A percentile compares a stretch with the other conserved stretches of the same genome.
phyloP scores from a whole-genome alignment of 2,329 filamentous ascomycete genomes.

The Lachnellula occidentalis region DNA sequence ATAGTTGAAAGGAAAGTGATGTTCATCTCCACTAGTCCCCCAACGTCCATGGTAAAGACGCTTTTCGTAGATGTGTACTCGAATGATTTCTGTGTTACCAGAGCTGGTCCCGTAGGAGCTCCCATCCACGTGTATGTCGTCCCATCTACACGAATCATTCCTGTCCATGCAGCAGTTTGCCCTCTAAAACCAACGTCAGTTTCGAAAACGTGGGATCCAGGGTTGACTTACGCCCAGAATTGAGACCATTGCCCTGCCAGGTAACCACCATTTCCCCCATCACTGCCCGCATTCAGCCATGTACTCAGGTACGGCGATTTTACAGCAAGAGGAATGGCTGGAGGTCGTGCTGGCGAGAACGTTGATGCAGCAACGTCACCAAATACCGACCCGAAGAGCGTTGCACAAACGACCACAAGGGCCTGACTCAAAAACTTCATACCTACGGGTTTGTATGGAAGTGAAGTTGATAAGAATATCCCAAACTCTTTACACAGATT shows the following conservation, averaged over 20 bases:
- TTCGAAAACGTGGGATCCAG: neutral
- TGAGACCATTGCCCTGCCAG: slow-evolving; percentile 64
- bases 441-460: neutral
- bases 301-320: slow-evolving; percentile 69
- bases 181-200: slow-evolving; percentile 36
- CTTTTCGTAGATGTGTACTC: slow-evolving; percentile 69
- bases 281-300: slow-evolving; percentile 58
- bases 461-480: neutral
- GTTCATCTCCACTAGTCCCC: slow-evolving; percentile 54
- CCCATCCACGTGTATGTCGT: slow-evolving; percentile 64
- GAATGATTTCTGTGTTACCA: slow-evolving; percentile 56
- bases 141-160: slow-evolving; percentile 64
- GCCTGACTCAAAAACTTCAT: neutral
- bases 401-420: neutral
- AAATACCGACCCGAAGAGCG: slow-evolving; percentile 3
- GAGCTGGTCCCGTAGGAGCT: slow-evolving; percentile 36
- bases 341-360: slow-evolving; percentile 60
- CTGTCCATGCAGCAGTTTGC: slow-evolving; percentile 58
- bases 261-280: slow-evolving; percentile 59
- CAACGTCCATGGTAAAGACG: slow-evolving; percentile 63
- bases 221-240: slow-evolving; percentile 61
- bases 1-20: slow-evolving; percentile 68
- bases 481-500: neutral
- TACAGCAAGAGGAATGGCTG: slow-evolving; percentile 66
- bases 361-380: slow-evolving; percentile 37